Conservation (phyloP, 805 yeast species). For the Yarrowia hollandica region DNA sequence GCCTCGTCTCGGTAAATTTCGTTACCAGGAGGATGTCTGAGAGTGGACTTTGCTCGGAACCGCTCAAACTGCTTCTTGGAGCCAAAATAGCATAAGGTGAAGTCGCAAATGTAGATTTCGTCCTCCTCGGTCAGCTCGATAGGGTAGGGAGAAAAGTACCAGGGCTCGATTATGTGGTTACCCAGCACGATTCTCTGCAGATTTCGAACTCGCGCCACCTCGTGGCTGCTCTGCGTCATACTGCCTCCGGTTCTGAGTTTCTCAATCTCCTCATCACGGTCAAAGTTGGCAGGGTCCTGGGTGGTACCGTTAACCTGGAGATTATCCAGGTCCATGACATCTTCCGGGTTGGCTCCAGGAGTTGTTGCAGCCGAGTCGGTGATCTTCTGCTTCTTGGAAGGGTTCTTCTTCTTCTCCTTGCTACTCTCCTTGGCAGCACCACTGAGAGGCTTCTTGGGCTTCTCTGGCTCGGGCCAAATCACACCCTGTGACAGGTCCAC, state of each 20-base stretch:
- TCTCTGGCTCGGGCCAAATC: constrained; percentile 64
- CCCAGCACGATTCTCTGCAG: constrained; percentile 79
- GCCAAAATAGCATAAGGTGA: constrained; percentile 83
- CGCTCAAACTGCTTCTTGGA: constrained; percentile 89
- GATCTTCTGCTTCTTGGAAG: constrained; percentile 33
- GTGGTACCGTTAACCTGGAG: constrained; percentile 74
- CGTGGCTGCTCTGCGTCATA: constrained; percentile 84
- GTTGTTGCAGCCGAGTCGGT: constrained; percentile 33
- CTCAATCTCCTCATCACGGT: constrained; percentile 89
- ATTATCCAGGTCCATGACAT: constrained; percentile 80
- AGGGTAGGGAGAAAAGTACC: constrained; percentile 99
- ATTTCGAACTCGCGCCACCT: constrained; percentile 88
- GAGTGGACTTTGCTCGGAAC: constrained; percentile 80
- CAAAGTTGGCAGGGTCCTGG: constrained; percentile 65
- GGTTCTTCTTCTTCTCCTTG: constrained; percentile 36
- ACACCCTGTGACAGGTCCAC: constrained; percentile 73
- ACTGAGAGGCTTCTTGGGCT: constrained; percentile 45
- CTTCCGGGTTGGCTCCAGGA: constrained; percentile 44
- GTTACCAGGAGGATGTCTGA: constrained; percentile 97
- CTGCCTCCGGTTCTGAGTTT: constrained; percentile 93
- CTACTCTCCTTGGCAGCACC: constrained; percentile 36
- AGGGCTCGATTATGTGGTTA: constrained; percentile 89
- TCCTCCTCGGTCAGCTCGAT: constrained; percentile 92
- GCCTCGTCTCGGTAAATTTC: constrained; percentile 92
- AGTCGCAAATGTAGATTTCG: constrained; percentile 86